Evolutionary conservation across 1,284 basidiomycete genomes (phyloP), one percentile per base, ranked within the genome.

Genomic region (Heterobasidion occidentale): DNA sequence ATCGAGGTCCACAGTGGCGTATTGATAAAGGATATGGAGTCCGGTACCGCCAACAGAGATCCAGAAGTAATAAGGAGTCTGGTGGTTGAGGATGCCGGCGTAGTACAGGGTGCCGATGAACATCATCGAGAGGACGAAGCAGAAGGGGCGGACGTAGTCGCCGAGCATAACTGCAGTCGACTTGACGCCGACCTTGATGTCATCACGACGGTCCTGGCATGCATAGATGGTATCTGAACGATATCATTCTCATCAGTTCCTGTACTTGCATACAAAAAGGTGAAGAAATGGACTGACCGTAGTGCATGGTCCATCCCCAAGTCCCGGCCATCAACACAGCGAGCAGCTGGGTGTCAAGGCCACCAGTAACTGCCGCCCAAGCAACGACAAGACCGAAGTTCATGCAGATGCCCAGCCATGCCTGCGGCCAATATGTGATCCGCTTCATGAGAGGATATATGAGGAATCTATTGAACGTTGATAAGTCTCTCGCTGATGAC

Each of bases 361-460:
- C 57, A 1, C 74, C 75, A 1, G 71, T 72, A 7, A 68, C 63
- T 60, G 75, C 60, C 62, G 80, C 74, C 76, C 76, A 80, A 1
- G 76, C 70, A 9, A 76, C 75, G 34, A 78, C 67, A 56, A 78
- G 69, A 7, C 78, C 77, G 52, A 77, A 78, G 62, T 80, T 80
- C 77, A 81, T 79, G 9, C 77, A 76, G 55, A 79, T 69, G 12
- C 79, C 88, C 1, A 92, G 77, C 67, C 87, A 86, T 14, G 88
- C 78, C 67, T 93, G 91, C 8, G 91, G 90, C 83, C 90, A 92
- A 67, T 92, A 80, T 0, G 91, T 81, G 33, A 75, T 64, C 6
- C 78, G 71, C 61, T 81, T 81, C 51, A 80, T 64, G 7, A 80
- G 68, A 4, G 79, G 79, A 64, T 81, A 81, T 47, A 80, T 69